Evolutionary conservation across 306 rosid species (phyloP).

Genomic region (Prinsepia uniflora): DNA sequence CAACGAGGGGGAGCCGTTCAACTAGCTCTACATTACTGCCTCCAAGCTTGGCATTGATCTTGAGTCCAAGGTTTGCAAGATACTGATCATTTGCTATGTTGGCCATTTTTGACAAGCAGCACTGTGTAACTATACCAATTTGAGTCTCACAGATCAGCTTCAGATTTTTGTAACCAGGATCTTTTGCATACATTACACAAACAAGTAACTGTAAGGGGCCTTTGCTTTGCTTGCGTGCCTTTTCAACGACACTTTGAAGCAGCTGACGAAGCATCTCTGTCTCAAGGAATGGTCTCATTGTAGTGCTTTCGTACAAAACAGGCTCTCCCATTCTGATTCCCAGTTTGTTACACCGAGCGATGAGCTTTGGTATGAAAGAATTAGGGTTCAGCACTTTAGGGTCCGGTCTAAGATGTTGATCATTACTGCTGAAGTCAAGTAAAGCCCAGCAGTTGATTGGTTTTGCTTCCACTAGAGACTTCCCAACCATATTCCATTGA

Average conservation of each 20-base stretch:
- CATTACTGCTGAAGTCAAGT: slow-evolving; percentile 45
- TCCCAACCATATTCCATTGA: slow-evolving; percentile 67
- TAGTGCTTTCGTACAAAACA: slow-evolving; percentile 22
- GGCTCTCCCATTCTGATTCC: slow-evolving; percentile 65
- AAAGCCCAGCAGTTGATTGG: slow-evolving; percentile 54
- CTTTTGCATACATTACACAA: slow-evolving; percentile 63
- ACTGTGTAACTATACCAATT: slow-evolving; percentile 72
- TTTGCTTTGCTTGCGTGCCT: slow-evolving; percentile 15
- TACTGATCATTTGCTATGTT: slow-evolving; percentile 48
- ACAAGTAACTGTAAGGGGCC: slow-evolving; percentile 52
- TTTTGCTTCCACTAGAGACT: slow-evolving; percentile 56
- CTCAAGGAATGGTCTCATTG: slow-evolving; percentile 42
- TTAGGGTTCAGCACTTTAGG: slow-evolving; percentile 12
- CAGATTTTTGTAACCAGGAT: slow-evolving; percentile 58
- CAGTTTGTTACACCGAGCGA: slow-evolving; percentile 37
- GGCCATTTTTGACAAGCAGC: slow-evolving; percentile 57
- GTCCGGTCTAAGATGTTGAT: background rate
- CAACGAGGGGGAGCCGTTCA: slow-evolving; percentile 41
- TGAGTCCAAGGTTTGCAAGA: slow-evolving; percentile 62
- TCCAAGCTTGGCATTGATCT: slow-evolving; percentile 88
- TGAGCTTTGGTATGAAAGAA: slow-evolving; percentile 45
- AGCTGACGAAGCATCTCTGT: slow-evolving; percentile 33
- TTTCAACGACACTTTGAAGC: slow-evolving; percentile 34
- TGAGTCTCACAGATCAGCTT: slow-evolving; percentile 76
- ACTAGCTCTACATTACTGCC: slow-evolving; percentile 77